Conservation (phyloP, 768 basidiomycete genomes). For the Leccinum boreale region DNA sequence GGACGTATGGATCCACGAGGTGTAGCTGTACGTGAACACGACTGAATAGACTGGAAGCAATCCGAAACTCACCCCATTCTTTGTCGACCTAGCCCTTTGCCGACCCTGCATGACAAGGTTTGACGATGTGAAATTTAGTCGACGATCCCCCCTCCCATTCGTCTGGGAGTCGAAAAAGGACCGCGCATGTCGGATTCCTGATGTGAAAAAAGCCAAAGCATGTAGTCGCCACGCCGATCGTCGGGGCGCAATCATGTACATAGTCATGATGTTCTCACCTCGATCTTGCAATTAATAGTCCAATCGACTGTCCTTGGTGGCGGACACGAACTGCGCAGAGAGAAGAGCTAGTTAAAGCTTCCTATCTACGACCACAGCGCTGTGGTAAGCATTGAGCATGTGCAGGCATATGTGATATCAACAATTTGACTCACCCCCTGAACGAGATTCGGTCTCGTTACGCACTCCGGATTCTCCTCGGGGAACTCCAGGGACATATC, state of each 20-base stretch:
- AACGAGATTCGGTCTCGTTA: not conserved
- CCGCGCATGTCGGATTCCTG: not conserved
- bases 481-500: not conserved
- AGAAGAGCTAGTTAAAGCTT: not conserved
- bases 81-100: not conserved
- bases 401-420: not conserved
- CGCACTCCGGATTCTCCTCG: slow-evolving; percentile 7
- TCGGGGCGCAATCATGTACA: not conserved
- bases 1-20: not conserved
- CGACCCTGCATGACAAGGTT: not conserved
- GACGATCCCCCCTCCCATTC: not conserved
- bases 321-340: not conserved
- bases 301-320: not conserved
- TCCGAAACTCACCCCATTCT: not conserved
- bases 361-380: not conserved
- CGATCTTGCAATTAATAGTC: not conserved
- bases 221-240: not conserved
- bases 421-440: not conserved
- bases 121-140: not conserved
- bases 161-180: not conserved
- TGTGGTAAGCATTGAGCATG: not conserved
- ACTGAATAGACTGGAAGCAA: not conserved
- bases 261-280: not conserved
- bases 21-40: not conserved
- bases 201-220: not conserved